Base-by-base conservation (phyloP, 495 filamentous ascomycete species). In the Talaromyces borbonicus region DNA sequence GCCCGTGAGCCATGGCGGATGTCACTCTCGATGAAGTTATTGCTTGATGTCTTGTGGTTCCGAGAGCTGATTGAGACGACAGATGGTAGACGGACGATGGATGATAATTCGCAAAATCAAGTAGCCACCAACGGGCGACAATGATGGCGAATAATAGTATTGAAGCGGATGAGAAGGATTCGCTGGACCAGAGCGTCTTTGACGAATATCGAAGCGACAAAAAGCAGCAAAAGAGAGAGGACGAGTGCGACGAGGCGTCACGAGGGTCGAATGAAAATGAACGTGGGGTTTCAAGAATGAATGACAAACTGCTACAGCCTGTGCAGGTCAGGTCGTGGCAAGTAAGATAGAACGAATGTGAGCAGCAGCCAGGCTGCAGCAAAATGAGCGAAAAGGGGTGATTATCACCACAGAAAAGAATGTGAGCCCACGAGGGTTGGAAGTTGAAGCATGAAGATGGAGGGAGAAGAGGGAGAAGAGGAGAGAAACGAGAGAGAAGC, bases 251-350 rank as follows among this genome's bases (percentile, higher is more conserved):
- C 14, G n/a, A 14, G n/a, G 32, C 19, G 19, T 18, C 19, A 7
- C 19, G 32, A 18, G 19, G 32, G 14, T 33, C 30, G 30, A 33
- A 33, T 23, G 36, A 4, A 32, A 45, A 20, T 35, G 43, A 44
- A 44, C 27, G 43, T 46, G 43, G 19, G 43, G 30, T 46, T n/a
- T n/a, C 33, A 12, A 46, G 43, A 46, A 46, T 31, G 43, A 33
- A 46, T 24, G 26, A 15, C 26, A 46, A 31, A 36, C 42, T 43
- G 14, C 41, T 33, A 32, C 43, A 46, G 43, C 43, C 43, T 36
- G 30, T 33, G 43, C 27, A 22, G 29, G 30, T 35, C 30, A 35
- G 36, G 15, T 38, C 1, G 35, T 20, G 22, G 22, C 12, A 4
- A 11, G 8, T 16, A 38, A 38, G 16, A 38, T 38, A 38, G 18